A percentile compares a stretch with the other conserved stretches of the same genome.
These are phyloP conservation scores for Phlebiopsis flavidoalba DNA, from an alignment of 768 basidiomycete genomes.

Conservation along the genomic window DNA sequence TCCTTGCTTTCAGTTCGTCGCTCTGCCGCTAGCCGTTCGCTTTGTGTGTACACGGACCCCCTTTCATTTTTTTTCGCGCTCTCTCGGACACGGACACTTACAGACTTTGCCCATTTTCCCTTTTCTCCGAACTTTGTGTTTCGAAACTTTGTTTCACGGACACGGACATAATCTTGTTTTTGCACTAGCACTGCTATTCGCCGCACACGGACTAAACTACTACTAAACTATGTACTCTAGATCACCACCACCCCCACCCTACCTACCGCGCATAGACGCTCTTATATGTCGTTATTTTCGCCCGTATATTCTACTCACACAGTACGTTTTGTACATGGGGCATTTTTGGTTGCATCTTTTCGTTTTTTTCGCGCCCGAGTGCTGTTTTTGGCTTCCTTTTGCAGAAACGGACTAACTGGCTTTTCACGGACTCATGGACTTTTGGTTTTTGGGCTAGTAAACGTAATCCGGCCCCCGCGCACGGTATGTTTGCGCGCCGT, in stretches of 20 bases:
- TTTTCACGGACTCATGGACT: neutral
- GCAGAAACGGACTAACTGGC: slow-evolving; percentile 1
- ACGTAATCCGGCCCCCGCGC: neutral
- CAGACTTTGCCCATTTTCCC: neutral
- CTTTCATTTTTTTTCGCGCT: too few species aligned
- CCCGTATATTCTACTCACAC: neutral
- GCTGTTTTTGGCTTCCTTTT: too few species aligned
- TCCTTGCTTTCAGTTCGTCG: neutral
- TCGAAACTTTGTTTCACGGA: slow-evolving; percentile 2
- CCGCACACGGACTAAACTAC: neutral
- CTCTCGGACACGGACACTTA: slow-evolving; percentile 5
- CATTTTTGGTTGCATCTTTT: neutral
- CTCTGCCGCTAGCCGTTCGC: slow-evolving; percentile 2
- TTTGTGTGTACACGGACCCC: neutral
- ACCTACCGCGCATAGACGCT: neutral
- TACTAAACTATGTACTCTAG: neutral
- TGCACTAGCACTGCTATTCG: slow-evolving; percentile 9
- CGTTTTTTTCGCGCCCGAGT: neutral
- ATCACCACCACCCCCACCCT: neutral
- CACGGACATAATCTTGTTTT: slow-evolving; percentile 7
- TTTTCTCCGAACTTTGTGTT: neutral
- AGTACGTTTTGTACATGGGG: neutral
- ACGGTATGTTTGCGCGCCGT: neutral
- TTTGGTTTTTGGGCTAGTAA: neutral
- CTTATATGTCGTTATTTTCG: neutral